phyloP scores from a whole-genome alignment of 441 rosid genomes.

The Erodium moschatum region DNA sequence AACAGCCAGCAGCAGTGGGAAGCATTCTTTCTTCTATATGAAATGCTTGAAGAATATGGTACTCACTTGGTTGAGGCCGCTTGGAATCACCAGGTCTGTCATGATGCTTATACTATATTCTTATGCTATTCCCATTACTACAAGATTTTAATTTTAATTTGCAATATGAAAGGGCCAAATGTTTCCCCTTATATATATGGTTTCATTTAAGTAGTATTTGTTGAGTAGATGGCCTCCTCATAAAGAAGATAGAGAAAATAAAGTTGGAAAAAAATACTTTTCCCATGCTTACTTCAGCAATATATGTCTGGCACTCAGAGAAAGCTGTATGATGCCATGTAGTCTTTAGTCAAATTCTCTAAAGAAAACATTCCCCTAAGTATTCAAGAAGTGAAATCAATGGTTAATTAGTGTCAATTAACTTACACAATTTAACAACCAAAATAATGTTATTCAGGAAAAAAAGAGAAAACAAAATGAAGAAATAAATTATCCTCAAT shows the following conservation, averaged over 20 bases:
- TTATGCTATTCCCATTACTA: neutral
- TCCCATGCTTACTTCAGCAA: neutral
- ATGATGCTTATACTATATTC: slow-evolving; percentile 11
- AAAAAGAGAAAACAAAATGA: neutral
- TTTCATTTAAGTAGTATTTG: slow-evolving; percentile 2
- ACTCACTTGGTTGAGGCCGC: slow-evolving; percentile 95
- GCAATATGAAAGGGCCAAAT: neutral
- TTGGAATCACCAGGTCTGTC: slow-evolving; percentile 81
- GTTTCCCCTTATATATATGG: neutral
- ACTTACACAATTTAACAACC: neutral
- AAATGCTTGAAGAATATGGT: slow-evolving; percentile 92
- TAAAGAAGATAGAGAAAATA: neutral
- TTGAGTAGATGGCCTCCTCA: neutral
- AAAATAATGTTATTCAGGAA: neutral
- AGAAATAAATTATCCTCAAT: neutral
- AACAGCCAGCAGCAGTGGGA: slow-evolving; percentile 64
- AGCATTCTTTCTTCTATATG: slow-evolving; percentile 76
- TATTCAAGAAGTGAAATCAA: neutral
- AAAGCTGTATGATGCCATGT: neutral
- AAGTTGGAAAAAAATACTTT: neutral
- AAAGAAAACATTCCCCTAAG: neutral
- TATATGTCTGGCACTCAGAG: neutral
- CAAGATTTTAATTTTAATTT: neutral
- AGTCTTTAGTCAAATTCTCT: neutral
- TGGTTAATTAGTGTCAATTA: neutral